A percentile compares a stretch with the other conserved stretches of the same genome.
Conservation (phyloP, 2,329 filamentous ascomycete species). For the Fusarium sterilihyphosum region DNA sequence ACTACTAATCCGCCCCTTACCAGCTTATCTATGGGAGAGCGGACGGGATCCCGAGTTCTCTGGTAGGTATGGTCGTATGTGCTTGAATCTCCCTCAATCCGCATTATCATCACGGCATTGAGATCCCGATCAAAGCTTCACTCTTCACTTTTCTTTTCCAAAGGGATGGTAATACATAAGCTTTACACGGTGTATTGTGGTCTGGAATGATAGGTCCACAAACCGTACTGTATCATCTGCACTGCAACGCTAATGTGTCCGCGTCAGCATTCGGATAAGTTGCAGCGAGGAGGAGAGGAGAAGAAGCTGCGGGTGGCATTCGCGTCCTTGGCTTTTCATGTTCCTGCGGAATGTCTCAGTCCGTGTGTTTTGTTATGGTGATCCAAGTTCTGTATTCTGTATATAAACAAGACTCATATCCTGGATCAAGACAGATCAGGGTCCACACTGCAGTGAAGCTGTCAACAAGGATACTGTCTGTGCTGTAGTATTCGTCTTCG, state of each 20-base stretch:
- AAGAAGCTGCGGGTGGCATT: background rate
- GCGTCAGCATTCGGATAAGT: constrained; percentile 18
- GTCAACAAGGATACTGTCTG: background rate
- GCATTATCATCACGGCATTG: background rate
- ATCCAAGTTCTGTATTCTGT: background rate
- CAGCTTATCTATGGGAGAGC: constrained; percentile 19
- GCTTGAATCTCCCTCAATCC: accelerated
- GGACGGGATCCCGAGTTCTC: constrained; percentile 26
- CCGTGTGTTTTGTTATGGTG: background rate
- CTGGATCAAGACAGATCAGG: background rate
- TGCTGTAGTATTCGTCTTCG: background rate
- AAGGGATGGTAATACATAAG: background rate
- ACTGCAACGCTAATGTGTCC: constrained; percentile 12
- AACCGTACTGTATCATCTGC: background rate
- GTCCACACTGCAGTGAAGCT: background rate
- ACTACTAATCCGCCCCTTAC: constrained; percentile 18
- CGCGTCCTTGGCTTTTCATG: background rate
- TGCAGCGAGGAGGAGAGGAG: background rate
- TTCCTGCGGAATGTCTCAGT: constrained; percentile 16
- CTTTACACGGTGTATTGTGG: background rate
- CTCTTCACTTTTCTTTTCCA: background rate
- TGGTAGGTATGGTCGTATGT: constrained; percentile 26
- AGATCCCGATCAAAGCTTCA: background rate
- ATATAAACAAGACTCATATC: background rate
- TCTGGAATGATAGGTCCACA: constrained; percentile 8